Evolutionary conservation across 495 filamentous ascomycete genomes (phyloP).

Genomic region (Aspergillus funiculosus): DNA sequence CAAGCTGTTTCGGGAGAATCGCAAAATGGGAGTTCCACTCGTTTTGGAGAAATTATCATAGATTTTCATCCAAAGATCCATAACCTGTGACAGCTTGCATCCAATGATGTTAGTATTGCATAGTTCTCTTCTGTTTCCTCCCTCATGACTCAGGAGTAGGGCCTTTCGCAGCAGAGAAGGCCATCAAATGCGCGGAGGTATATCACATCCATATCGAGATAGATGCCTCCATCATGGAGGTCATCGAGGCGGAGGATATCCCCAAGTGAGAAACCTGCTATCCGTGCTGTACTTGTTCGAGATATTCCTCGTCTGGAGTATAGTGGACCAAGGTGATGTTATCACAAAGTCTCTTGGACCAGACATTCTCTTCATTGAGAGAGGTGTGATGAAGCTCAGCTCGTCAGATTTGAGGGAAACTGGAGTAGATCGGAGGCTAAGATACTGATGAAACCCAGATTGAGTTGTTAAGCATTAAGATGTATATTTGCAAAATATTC

Average conservation of each 20-base stretch:
- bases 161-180: not conserved
- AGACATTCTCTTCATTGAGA: not conserved
- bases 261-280: not conserved
- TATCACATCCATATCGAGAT: not conserved
- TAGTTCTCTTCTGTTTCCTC: not conserved
- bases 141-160: not conserved
- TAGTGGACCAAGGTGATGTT: not conserved
- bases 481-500: not conserved
- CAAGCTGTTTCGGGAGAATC: not conserved
- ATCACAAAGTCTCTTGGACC: not conserved
- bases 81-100: not conserved
- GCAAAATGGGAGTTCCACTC: constrained; percentile 1
- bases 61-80: not conserved
- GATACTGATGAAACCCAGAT: constrained; percentile 1
- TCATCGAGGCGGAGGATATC: not conserved
- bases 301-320: not conserved
- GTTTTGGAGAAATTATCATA: not conserved
- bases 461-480: not conserved
- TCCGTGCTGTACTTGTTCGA: not conserved
- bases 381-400: not conserved
- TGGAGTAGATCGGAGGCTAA: not conserved
- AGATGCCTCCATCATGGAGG: not conserved
- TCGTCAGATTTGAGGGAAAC: not conserved
- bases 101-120: not conserved
- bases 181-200: not conserved